Base-by-base conservation (phyloP, 2,329 filamentous ascomycete species). In the Dactylellina drechsleri region DNA sequence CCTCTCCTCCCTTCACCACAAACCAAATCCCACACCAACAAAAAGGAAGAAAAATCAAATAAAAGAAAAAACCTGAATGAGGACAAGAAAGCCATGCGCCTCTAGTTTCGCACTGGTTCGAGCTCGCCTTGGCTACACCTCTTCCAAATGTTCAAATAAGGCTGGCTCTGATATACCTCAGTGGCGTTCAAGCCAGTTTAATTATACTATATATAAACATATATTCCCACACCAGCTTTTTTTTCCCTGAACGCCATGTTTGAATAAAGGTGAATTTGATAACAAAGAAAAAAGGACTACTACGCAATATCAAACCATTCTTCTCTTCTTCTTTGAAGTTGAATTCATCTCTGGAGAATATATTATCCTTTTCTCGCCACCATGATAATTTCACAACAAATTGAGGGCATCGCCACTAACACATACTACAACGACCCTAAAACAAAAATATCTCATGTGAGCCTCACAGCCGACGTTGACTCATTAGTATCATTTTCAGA, bases 41-140 rank as follows among this genome's bases (percentile, higher is more conserved):
- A 52, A 13, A 23, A 23, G 16, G 3, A n/a, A 52, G 47, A 52
- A 52, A 18, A 52, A 52, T 18, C 18, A 23, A 52, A n/a, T 3
- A 52, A 52, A 52, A 47, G 43, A 4, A 47, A 15, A 15, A n/a
- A 43, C 10, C 10, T 5, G 40, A 43, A 43, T 47, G 43, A 23
- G 23, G 31, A 40, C 52, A 61, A 73, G 62, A 74, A 64, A 64
- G 71, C 71, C 71, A 75, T 75, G 64, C 71, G 71, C 64, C 71
- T 75, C 64, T 64, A 64, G 64, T 75, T 75, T 75, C 58, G 71
- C 64, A 75, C 58, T 5, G 16, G 43, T 47, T 15, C 43, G 16
- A 18, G 16, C 43, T 47, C 13, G 43, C 16, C 13, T 47, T 18
- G 43, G 47, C 60, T 40, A 60, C 52, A 28, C 8, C 36, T 4